phyloP scores from a whole-genome alignment of 495 filamentous ascomycete species.

The Poronia punctata region DNA sequence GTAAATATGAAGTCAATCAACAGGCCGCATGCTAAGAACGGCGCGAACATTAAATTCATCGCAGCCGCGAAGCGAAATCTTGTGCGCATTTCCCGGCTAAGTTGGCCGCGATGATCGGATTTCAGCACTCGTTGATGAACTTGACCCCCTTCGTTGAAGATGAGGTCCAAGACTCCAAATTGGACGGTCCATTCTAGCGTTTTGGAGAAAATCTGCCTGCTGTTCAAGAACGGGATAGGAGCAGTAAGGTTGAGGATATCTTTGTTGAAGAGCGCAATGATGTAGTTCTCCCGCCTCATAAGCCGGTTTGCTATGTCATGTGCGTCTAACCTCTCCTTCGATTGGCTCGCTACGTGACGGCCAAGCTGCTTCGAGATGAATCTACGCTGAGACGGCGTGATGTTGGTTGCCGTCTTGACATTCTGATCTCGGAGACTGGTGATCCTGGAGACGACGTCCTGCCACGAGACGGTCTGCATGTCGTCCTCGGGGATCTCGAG shows the following conservation, averaged over 20 bases:
- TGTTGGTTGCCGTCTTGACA: constrained; percentile 63
- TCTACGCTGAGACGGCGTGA: constrained; percentile 47
- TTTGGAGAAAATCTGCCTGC: constrained; percentile 68
- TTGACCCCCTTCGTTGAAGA: constrained; percentile 83
- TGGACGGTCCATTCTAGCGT: constrained; percentile 85
- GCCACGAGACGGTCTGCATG: constrained; percentile 95
- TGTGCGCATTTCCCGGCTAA: constrained; percentile 66
- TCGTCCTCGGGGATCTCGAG: constrained; percentile 83
- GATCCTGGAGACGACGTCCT: constrained; percentile 81
- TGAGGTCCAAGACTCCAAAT: constrained; percentile 83
- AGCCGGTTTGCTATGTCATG: constrained; percentile 95
- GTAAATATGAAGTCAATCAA: constrained; percentile 83
- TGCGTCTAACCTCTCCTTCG: constrained; percentile 92
- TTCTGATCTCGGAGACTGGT: constrained; percentile 86
- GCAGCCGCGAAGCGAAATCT: constrained; percentile 76
- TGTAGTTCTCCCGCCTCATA: constrained; percentile 94
- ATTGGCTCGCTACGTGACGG: constrained; percentile 56
- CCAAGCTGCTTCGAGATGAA: constrained; percentile 46
- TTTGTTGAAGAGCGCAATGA: constrained; percentile 95
- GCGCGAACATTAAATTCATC: constrained; percentile 79
- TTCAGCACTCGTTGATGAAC: constrained; percentile 76
- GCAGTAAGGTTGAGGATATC: constrained; percentile 83
- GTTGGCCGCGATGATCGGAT: constrained; percentile 65
- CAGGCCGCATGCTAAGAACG: constrained; percentile 76
- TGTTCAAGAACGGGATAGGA: constrained; percentile 74